These are phyloP conservation scores for Pestalotiopsis fici DNA, from an alignment of 2,329 filamentous ascomycete species.

Conservation along the genomic window DNA sequence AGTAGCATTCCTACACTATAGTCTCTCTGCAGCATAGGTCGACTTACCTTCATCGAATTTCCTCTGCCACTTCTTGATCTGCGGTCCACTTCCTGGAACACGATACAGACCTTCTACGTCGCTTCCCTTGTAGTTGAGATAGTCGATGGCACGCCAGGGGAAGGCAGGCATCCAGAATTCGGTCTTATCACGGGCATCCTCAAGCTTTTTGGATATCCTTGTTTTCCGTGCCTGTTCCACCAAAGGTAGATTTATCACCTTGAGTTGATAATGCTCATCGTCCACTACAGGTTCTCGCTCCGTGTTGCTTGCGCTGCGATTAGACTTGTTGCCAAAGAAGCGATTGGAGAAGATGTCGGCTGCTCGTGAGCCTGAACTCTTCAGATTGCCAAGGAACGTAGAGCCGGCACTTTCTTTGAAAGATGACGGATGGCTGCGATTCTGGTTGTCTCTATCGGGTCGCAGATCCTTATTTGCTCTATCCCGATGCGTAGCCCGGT, in stretches of 20 bases:
- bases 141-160: constrained; percentile 94
- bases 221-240: constrained; percentile 89
- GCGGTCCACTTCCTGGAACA: constrained; percentile 84
- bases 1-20: neutral
- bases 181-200: constrained; percentile 89
- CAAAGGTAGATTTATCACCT: constrained; percentile 82
- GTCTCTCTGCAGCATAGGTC: neutral
- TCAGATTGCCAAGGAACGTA: constrained; percentile 72
- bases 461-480: constrained; percentile 42
- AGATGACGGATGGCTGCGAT: constrained; percentile 52
- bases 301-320: constrained; percentile 69
- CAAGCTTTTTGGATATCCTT: constrained; percentile 85
- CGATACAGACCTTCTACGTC: constrained; percentile 93
- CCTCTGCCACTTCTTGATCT: constrained; percentile 92
- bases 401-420: constrained; percentile 62
- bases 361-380: constrained; percentile 71
- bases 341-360: constrained; percentile 82
- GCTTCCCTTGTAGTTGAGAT: constrained; percentile 90
- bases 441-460: constrained; percentile 42
- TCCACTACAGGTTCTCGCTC: constrained; percentile 69
- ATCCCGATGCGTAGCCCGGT: constrained; percentile 57
- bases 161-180: constrained; percentile 99
- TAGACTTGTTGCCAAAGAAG: constrained; percentile 73
- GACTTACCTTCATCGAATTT: constrained; percentile 79
- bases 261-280: constrained; percentile 81